Conservation (phyloP, 257 asterid genomes). For the Nicotiana undulata region DNA sequence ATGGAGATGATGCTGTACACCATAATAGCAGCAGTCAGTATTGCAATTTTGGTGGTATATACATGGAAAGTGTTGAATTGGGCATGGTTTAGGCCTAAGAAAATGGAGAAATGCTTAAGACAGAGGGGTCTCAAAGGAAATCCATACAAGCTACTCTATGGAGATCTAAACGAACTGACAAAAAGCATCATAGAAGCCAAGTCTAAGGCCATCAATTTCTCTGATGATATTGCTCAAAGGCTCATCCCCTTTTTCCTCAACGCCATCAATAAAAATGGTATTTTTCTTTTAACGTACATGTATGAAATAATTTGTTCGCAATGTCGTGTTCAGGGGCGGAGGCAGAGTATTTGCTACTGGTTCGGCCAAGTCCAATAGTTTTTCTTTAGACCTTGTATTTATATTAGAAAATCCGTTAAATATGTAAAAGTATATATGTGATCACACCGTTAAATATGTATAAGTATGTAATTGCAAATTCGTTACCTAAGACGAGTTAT, state of each 20-base stretch:
- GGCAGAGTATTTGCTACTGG: too few species aligned
- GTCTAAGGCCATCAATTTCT: conserved; percentile 24
- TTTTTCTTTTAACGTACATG: neutral
- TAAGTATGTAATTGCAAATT: too few species aligned
- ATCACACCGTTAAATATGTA: too few species aligned
- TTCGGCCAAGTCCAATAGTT: too few species aligned
- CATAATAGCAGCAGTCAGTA: neutral
- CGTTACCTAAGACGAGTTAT: too few species aligned
- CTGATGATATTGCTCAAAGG: conserved; percentile 32
- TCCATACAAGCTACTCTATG: conserved; percentile 24
- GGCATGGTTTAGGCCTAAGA: conserved; percentile 32
- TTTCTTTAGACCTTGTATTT: too few species aligned
- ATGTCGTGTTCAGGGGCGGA: too few species aligned
- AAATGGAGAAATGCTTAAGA: conserved; percentile 25
- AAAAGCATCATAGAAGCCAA: conserved; percentile 14
- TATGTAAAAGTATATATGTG: too few species aligned
- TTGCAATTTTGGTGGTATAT: neutral
- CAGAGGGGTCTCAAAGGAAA: conserved; percentile 31
- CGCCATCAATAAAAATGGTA: conserved; percentile 30
- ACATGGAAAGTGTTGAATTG: conserved; percentile 27
- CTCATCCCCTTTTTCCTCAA: conserved; percentile 16
- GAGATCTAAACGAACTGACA: conserved; percentile 25
- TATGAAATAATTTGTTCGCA: too few species aligned
- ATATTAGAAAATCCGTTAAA: too few species aligned
- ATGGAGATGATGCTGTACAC: conserved; percentile 17